Evolutionary conservation across 192 early-diverging fungal genomes (phyloP), one percentile per base, ranked within the genome.

Genomic region (Backusella luteola): DNA sequence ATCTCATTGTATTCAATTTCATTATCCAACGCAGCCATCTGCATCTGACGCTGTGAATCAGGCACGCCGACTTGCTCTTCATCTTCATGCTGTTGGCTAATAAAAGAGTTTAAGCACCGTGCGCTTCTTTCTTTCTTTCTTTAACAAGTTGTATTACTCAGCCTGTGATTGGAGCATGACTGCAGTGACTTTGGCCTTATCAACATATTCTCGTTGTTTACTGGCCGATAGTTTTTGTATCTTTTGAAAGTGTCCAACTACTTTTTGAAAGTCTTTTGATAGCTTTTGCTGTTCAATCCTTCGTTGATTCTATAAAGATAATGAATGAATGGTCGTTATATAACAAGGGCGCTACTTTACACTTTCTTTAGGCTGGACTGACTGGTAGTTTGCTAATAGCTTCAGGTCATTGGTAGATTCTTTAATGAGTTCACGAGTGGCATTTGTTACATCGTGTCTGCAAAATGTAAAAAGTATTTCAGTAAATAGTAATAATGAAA

Each of bases 1-100:
- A 90, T 85, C 79, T 98, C 96, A 81, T 99, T 99, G 77, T 93
- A 97, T 81, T 97, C 94, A 7, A 98, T 83, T 73, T 99, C 96
- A 76, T 93, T 93, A 68, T 98, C 97, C 9, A 98, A 80, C 1
- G 91, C 90, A 42, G 88, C 86, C 35, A 96, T 78, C 59, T 93
- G 91, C 76, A 91, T 78, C 29, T 86, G 67, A 21, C 86, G 80
- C 59, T 90, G 85, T 17, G 35, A 1, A 15, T 69, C 68, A 4
- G 21, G 17, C 2, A 7, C 36, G 14, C 9, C 17, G 6, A 36
- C 34, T 69, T 36, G 38, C 3, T 39, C 38, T 12, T 39, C 15
- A 17, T 44, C 42, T 44, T 44, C 14, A 44, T 44, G 0, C 3
- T 44, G 42, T 44, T 44, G 42, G 12, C 74, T 32, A 32, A 32